Base-by-base conservation (phyloP, 768 basidiomycete species). In the Boletales sp. region DNA sequence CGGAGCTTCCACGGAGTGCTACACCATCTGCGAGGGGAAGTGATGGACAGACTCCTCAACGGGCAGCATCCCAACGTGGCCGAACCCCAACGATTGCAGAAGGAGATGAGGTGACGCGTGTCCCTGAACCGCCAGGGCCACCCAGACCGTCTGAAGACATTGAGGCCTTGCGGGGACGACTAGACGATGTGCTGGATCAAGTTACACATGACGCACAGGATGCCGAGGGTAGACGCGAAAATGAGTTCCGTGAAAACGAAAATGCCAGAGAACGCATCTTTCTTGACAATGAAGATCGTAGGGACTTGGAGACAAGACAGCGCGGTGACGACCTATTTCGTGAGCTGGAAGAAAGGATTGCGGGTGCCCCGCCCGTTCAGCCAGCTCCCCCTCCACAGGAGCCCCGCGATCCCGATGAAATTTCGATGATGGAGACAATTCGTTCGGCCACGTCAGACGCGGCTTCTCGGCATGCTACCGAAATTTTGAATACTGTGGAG, bases 161-260 rank as follows among this genome's bases (percentile, higher is more conserved):
- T 21, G 78, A 80, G 46, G 75, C 81, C 77, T 41, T 60, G 10
- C 66, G 80, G 1, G 75, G 81, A 48, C 80, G 80, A 17, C 72
- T 90, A 21, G 75, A 76, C 10, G 82, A 80, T 0, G 73, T 80
- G 18, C 61, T 89, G 12, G 70, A 73, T 4, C 70, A 78, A 30
- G 70, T 78, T 6, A 71, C 74, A 9, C 70, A 72, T 8, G 73
- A 74, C 2, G 78, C 81, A 0, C 75, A 78, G 33, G 79, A 80
- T 44, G 79, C 78, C 1, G 89, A 91, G 58, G 75, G 80, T 21
- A 72, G 71, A 41, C 79, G 88, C 10, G 87, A 90, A 49, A 65
- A 63, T 8, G 80, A 83, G 30, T 90, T 87, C 68, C 75, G 79
- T 15, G 69, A 70, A 2, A 77, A 79, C 51, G 89, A 91, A 64